Evolutionary conservation across 2,329 filamentous ascomycete genomes (phyloP).

Genomic region (Microcyclosporella mali): DNA sequence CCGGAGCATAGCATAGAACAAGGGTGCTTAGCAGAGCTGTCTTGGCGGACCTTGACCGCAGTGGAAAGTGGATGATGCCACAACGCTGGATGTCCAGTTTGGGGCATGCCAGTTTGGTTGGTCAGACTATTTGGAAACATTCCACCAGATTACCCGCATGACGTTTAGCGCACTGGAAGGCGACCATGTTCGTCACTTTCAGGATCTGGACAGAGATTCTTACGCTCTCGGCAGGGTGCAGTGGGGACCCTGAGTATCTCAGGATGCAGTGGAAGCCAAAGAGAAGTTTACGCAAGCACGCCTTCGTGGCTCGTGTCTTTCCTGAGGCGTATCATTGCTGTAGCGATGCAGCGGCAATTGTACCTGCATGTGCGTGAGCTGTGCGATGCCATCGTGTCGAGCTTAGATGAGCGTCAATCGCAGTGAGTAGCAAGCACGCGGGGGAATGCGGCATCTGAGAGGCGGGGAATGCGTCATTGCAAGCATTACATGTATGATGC

Average conservation of each 20-base stretch:
- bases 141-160: constrained; percentile 1
- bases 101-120: not conserved
- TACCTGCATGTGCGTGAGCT: constrained; percentile 4
- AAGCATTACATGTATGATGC: not conserved
- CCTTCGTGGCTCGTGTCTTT: constrained; percentile 6
- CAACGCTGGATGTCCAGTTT: not conserved
- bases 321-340: constrained; percentile 10
- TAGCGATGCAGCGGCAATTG: constrained; percentile 1
- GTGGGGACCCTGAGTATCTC: no score
- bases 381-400: constrained; percentile 3
- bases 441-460: not conserved
- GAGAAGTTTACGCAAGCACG: no score
- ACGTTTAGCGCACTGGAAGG: constrained; percentile 4
- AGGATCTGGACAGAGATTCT: no score
- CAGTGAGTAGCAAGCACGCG: not conserved
- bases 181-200: constrained; percentile 1
- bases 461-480: not conserved
- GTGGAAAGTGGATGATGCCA: no score
- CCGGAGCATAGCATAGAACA: no score
- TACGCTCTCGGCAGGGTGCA: no score
- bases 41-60: no score
- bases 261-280: no score
- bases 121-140: constrained; percentile 2
- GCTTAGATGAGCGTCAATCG: constrained; percentile 4
- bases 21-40: no score